These are phyloP conservation scores for Collybia sordida DNA, from an alignment of 768 basidiomycete genomes.

Conservation along the genomic window DNA sequence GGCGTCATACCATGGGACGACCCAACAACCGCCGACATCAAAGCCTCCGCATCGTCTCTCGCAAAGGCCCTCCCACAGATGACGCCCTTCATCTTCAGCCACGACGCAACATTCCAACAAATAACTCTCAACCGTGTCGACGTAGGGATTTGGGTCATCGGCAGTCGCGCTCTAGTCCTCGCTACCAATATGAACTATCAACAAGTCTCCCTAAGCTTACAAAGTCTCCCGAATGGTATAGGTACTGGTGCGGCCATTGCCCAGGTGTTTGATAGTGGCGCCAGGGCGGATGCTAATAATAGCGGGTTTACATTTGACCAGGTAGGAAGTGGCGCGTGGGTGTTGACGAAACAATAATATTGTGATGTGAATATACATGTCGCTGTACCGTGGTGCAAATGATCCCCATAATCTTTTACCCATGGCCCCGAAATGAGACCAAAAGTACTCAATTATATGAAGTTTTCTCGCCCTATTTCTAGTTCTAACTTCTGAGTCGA, in stretches of 20 bases:
- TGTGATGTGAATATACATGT: no score
- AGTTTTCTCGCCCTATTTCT: no score
- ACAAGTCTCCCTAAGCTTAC: conserved; percentile 28
- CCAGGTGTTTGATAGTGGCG: conserved; percentile 38
- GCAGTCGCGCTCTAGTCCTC: conserved; percentile 41
- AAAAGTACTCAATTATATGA: no score
- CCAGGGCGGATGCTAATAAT: conserved; percentile 19
- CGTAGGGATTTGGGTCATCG: conserved; percentile 49
- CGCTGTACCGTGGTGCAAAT: no score
- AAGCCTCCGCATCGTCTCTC: conserved; percentile 47
- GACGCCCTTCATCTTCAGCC: conserved; percentile 44
- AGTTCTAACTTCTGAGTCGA: no score
- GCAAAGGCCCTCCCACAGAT: conserved; percentile 46
- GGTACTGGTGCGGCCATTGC: no score
- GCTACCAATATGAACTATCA: conserved; percentile 51
- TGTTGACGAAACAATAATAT: no score
- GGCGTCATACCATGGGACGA: conserved; percentile 57
- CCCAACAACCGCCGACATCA: conserved; percentile 53
- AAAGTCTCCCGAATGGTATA: conserved; percentile 18
- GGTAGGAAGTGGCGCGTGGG: conserved; percentile 40
- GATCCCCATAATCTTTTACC: no score
- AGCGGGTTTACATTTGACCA: conserved; percentile 31
- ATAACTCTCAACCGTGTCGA: conserved; percentile 42
- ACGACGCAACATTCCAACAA: conserved; percentile 37
- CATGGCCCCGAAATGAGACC: no score